Percentiles rank a stretch among this genome's conserved stretches.
phyloP scores from a whole-genome alignment of 768 basidiomycete species.

The Russula compacta region DNA sequence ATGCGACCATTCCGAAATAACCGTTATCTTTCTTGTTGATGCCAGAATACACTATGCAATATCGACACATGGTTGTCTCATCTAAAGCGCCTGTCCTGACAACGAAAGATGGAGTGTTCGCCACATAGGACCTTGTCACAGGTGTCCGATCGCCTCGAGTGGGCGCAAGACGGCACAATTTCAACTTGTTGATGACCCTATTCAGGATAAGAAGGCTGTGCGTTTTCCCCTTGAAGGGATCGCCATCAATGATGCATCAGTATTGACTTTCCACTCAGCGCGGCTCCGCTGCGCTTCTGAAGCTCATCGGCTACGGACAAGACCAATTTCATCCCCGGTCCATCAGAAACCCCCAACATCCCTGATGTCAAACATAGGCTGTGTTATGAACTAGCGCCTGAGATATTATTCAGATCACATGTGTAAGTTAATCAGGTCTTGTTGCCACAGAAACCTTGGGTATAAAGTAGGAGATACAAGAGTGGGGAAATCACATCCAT shows the following conservation, averaged over 20 bases:
- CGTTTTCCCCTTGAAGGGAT: not conserved
- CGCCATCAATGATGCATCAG: constrained; percentile 15
- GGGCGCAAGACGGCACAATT: not conserved
- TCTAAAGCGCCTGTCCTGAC: not conserved
- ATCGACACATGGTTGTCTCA: not conserved
- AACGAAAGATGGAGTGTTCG: not conserved
- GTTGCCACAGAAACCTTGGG: not conserved
- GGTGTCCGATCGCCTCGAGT: not conserved
- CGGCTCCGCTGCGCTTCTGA: not conserved
- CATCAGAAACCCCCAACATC: not conserved
- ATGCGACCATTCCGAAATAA: constrained; percentile 1
- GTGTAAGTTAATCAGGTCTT: not conserved
- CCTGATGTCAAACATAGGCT: not conserved
- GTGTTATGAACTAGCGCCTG: not conserved
- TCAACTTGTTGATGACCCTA: not conserved
- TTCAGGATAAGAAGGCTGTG: constrained; percentile 11
- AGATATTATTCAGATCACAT: not conserved
- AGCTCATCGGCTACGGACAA: not conserved
- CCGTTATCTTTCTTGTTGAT: constrained; percentile 2
- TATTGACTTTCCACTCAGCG: not conserved
- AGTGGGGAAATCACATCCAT: not conserved
- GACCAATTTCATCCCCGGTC: not conserved
- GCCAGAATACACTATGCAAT: not conserved
- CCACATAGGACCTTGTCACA: not conserved
- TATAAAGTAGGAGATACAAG: not conserved